Evolutionary conservation across 2,329 filamentous ascomycete genomes (phyloP).

Genomic region (Hypocreales sp.): DNA sequence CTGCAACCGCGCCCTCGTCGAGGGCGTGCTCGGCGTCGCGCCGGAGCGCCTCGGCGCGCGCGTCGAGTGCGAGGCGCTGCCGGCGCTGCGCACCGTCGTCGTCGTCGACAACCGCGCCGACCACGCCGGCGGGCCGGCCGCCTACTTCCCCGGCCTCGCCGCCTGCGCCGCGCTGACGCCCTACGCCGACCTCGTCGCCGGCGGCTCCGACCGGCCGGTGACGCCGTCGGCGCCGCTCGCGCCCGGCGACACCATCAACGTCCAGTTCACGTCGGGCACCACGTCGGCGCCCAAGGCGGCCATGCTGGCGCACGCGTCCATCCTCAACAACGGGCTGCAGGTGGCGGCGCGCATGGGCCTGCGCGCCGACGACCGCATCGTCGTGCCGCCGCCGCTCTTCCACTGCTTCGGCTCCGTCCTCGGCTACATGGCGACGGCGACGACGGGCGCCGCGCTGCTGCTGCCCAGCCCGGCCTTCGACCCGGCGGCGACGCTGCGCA

Average conservation of each 20-base stretch:
- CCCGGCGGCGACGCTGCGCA: slow-evolving; percentile 51
- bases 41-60: slow-evolving; percentile 23
- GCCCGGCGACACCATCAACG: slow-evolving; percentile 67
- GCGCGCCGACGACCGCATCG: slow-evolving; percentile 56
- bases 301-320: slow-evolving; percentile 69
- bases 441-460: slow-evolving; percentile 61
- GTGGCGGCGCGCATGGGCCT: slow-evolving; percentile 80
- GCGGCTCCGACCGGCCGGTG: slow-evolving; percentile 16
- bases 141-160: slow-evolving; percentile 29
- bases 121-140: slow-evolving; percentile 28
- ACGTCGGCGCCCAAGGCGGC: slow-evolving; percentile 85
- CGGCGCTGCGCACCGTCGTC: slow-evolving; percentile 55
- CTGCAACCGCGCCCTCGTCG: slow-evolving; percentile 34
- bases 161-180: slow-evolving; percentile 27
- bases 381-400: slow-evolving; percentile 76
- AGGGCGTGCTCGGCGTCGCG: slow-evolving; percentile 27
- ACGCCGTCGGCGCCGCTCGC: slow-evolving; percentile 29
- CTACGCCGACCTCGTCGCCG: slow-evolving; percentile 23
- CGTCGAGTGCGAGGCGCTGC: slow-evolving; percentile 34
- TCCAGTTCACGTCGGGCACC: slow-evolving; percentile 95
- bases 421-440: slow-evolving; percentile 92
- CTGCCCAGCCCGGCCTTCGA: slow-evolving; percentile 83
- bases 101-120: slow-evolving; percentile 59
- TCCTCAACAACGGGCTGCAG: slow-evolving; percentile 80
- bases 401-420: slow-evolving; percentile 84